These are phyloP conservation scores for Camelina neglecta DNA, from an alignment of 345 rosid genomes.

Conservation along the genomic window DNA sequence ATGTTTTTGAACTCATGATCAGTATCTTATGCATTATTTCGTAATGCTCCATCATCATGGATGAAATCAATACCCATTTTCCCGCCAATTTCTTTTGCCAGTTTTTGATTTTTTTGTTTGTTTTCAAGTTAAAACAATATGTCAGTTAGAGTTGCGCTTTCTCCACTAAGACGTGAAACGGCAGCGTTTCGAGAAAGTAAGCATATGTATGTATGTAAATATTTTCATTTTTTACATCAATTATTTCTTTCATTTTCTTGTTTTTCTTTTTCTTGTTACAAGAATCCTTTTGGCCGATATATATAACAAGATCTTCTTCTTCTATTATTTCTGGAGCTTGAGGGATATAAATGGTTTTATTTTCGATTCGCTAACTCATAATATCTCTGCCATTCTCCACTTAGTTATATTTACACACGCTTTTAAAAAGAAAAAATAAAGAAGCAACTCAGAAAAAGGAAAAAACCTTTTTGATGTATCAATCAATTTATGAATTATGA, in stretches of 20 bases:
- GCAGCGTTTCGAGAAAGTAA: constrained; percentile 1
- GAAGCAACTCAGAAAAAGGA: constrained; percentile 27
- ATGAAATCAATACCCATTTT: constrained; percentile 1
- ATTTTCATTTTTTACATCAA: not conserved
- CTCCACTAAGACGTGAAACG: constrained; percentile 21
- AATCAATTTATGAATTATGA: constrained; percentile 15
- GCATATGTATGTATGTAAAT: not conserved
- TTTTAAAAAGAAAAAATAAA: constrained; percentile 21
- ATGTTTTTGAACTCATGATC: not conserved
- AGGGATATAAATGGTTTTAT: constrained; percentile 7
- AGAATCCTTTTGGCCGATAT: constrained; percentile 26
- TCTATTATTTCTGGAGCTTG: constrained; percentile 36
- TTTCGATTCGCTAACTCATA: constrained; percentile 3
- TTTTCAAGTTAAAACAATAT: not conserved
- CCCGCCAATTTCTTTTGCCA: constrained; percentile 12
- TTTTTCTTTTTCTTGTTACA: not conserved
- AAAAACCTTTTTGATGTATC: constrained; percentile 9
- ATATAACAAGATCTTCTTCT: constrained; percentile 14
- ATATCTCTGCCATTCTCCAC: constrained; percentile 15
- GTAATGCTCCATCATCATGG: not conserved
- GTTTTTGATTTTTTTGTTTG: not conserved
- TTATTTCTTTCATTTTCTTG: not conserved
- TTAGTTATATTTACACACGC: not conserved
- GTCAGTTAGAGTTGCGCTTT: constrained; percentile 16
- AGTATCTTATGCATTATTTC: not conserved